These are phyloP conservation scores for Plasmodium adleri DNA, from an alignment of 169 alveolate genomes.

Conservation along the genomic window DNA sequence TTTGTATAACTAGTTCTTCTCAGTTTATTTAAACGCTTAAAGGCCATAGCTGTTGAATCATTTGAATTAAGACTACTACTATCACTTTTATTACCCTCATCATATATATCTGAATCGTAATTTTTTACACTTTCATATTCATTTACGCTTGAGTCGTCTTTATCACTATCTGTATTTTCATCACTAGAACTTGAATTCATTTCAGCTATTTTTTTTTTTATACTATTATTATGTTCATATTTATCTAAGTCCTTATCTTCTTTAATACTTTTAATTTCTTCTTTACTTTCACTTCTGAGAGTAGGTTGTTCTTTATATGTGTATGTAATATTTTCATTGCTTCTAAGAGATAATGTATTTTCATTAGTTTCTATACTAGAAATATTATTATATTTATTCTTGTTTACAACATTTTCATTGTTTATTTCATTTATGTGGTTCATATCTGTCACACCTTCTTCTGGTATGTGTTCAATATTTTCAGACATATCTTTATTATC, in stretches of 20 bases:
- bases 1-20: conserved; percentile 62
- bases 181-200: conserved; percentile 65
- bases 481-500: no score
- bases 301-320: not conserved
- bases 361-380: not conserved
- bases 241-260: not conserved
- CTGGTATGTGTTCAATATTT: not conserved
- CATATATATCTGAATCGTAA: not conserved
- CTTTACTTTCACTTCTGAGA: not conserved
- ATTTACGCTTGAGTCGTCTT: conserved; percentile 21
- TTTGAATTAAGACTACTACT: conserved; percentile 28
- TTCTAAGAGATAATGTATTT: not conserved
- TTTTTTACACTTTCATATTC: conserved; percentile 53
- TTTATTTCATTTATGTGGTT: not conserved
- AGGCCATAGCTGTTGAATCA: conserved; percentile 71
- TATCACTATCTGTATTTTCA: conserved; percentile 4
- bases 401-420: not conserved
- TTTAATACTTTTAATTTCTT: not conserved
- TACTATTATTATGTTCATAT: not conserved
- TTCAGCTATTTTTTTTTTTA: conserved; percentile 4
- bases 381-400: not conserved
- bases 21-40: conserved; percentile 29
- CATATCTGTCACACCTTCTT: not conserved
- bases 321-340: conserved; percentile 1
- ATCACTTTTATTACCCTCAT: conserved; percentile 12